Percentiles rank a stretch among this genome's conserved stretches.
Conservation (phyloP, 2,329 filamentous ascomycete species). For the Ophiostoma triangulosporum region DNA sequence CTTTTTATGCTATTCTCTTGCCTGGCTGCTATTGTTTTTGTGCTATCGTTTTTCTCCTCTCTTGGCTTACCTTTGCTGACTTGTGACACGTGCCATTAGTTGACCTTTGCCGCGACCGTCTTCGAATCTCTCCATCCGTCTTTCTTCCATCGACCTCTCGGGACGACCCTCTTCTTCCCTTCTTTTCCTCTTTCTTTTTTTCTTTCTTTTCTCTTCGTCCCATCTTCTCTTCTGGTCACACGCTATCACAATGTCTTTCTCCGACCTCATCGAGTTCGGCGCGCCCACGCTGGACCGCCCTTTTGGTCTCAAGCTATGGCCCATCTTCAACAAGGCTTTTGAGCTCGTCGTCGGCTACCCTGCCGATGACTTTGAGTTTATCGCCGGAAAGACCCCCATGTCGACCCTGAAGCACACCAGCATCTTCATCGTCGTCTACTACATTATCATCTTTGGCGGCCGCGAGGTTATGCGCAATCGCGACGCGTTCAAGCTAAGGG, state of each 20-base stretch:
- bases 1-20: not conserved
- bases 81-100: constrained; percentile 7
- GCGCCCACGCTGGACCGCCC: constrained; percentile 77
- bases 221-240: not conserved
- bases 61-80: constrained; percentile 4
- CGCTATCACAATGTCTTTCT: constrained; percentile 11
- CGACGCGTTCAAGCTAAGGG: constrained; percentile 73
- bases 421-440: constrained; percentile 76
- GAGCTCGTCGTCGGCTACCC: constrained; percentile 66
- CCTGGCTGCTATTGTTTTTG: not conserved
- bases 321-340: constrained; percentile 82
- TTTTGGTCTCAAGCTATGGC: constrained; percentile 86
- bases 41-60: not conserved
- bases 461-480: constrained; percentile 84
- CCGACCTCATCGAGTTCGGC: constrained; percentile 30
- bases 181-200: not conserved
- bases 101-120: not conserved
- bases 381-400: constrained; percentile 70
- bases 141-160: not conserved
- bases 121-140: not conserved
- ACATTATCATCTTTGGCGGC: constrained; percentile 84
- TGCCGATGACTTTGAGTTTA: constrained; percentile 74
- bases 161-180: not conserved
- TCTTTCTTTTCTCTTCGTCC: not conserved
- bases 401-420: constrained; percentile 77